Percentiles rank a stretch among this genome's conserved stretches.
These are phyloP conservation scores for Calocybe gangraenosa DNA, from an alignment of 768 basidiomycete genomes.

Conservation along the genomic window DNA sequence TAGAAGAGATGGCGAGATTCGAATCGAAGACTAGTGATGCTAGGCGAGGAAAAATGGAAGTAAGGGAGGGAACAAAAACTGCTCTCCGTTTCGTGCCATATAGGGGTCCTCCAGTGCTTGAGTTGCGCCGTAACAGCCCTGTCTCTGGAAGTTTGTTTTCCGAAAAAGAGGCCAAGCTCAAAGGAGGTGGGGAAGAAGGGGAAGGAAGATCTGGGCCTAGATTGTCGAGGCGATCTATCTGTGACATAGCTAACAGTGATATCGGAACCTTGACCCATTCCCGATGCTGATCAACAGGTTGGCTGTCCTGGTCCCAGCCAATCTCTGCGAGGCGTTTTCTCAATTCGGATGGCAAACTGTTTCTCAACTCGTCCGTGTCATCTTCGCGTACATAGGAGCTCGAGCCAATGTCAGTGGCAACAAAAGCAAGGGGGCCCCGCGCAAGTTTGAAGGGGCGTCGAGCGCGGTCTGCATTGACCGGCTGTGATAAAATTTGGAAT, in stretches of 20 bases:
- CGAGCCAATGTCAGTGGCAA: constrained; percentile 73
- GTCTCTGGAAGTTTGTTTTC: constrained; percentile 24
- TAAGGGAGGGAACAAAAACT: constrained; percentile 62
- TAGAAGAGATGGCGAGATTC: constrained; percentile 49
- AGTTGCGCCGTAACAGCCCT: constrained; percentile 50
- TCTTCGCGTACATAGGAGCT: constrained; percentile 53
- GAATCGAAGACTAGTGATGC: constrained; percentile 48
- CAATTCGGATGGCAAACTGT: constrained; percentile 60
- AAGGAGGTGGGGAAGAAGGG: constrained; percentile 24
- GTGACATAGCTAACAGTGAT: constrained; percentile 54
- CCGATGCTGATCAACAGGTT: constrained; percentile 47
- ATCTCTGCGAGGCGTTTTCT: constrained; percentile 66
- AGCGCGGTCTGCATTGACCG: constrained; percentile 52
- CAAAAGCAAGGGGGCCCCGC: constrained; percentile 69
- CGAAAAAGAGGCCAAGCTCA: constrained; percentile 16
- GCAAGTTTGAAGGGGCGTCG: constrained; percentile 69
- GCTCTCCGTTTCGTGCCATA: constrained; percentile 53
- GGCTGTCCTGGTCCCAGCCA: constrained; percentile 67
- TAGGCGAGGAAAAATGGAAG: constrained; percentile 50
- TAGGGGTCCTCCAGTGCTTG: constrained; percentile 44
- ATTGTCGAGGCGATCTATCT: constrained; percentile 49
- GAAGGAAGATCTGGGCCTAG: constrained; percentile 18
- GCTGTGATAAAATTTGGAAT: constrained; percentile 63
- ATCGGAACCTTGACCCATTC: constrained; percentile 64
- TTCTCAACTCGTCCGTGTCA: constrained; percentile 42